These are phyloP conservation scores for Neonectria coccinea DNA, from an alignment of 2,329 filamentous ascomycete genomes.

Conservation along the genomic window DNA sequence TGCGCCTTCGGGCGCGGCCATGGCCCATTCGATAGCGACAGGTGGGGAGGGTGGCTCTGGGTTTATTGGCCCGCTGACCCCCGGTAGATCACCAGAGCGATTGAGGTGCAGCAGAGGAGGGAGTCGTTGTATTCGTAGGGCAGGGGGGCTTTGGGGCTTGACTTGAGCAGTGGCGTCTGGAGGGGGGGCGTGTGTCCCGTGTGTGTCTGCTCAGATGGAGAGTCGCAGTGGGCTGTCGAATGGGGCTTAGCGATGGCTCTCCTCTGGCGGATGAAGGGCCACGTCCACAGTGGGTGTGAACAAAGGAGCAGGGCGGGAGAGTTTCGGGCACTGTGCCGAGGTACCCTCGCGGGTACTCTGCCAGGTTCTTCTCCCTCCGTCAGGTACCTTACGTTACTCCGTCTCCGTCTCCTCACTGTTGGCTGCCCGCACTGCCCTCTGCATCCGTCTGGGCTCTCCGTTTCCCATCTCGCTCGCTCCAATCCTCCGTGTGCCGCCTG, in stretches of 20 bases:
- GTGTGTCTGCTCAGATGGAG: slow-evolving; percentile 26
- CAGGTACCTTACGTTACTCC: too few species aligned
- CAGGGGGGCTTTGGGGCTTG: slow-evolving; percentile 15
- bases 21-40: slow-evolving; percentile 33
- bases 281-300: slow-evolving; percentile 22
- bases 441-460: slow-evolving; percentile 7
- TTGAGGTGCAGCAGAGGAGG: slow-evolving; percentile 42
- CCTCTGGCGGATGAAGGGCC: slow-evolving; percentile 29
- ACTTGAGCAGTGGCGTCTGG: slow-evolving; percentile 21
- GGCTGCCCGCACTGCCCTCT: too few species aligned
- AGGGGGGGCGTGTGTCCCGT: slow-evolving; percentile 23
- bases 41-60: slow-evolving; percentile 36
- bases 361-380: not conserved
- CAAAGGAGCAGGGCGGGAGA: slow-evolving; percentile 14
- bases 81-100: slow-evolving; percentile 41
- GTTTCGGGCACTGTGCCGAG: slow-evolving; percentile 9
- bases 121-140: slow-evolving; percentile 11
- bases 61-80: slow-evolving; percentile 38
- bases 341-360: slow-evolving; percentile 11
- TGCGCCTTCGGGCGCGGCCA: slow-evolving; percentile 27
- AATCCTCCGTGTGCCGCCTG: slow-evolving; percentile 3
- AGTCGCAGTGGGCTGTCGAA: slow-evolving; percentile 42
- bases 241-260: slow-evolving; percentile 37
- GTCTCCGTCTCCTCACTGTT: too few species aligned
- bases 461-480: slow-evolving; percentile 14